Evolutionary conservation across 495 filamentous ascomycete species (phyloP).

Genomic region (Tuber microsphaerosporum): DNA sequence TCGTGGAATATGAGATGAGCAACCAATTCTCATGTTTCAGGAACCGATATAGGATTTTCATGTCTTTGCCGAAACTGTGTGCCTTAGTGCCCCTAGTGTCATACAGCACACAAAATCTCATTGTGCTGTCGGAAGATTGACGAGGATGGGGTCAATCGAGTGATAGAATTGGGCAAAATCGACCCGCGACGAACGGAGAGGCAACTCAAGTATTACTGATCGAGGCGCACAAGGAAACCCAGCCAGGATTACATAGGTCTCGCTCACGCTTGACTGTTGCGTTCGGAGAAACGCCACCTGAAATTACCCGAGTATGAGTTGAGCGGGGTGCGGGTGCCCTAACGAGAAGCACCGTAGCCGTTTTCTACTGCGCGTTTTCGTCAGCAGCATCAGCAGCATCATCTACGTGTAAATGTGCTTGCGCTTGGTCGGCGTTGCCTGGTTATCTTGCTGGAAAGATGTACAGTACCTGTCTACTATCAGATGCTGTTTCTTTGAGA

Average conservation of each 20-base stretch:
- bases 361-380: neutral
- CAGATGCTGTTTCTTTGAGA: neutral
- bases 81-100: neutral
- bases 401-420: neutral
- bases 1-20: neutral
- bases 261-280: neutral
- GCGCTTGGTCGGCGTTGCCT: neutral
- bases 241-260: neutral
- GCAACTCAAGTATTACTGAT: neutral
- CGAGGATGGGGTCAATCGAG: neutral
- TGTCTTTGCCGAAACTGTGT: no score
- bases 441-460: neutral
- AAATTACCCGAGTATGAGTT: neutral
- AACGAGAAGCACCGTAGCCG: neutral
- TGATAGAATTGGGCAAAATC: neutral
- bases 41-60: neutral
- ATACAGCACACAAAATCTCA: no score
- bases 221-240: neutral
- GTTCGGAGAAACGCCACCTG: neutral
- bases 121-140: neutral
- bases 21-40: neutral
- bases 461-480: neutral
- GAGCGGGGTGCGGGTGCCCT: neutral
- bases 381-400: neutral
- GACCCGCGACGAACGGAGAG: neutral